Evolutionary conservation across 805 yeast species (phyloP), one percentile per base, ranked within the genome.

Genomic region (Candida saitoana): DNA sequence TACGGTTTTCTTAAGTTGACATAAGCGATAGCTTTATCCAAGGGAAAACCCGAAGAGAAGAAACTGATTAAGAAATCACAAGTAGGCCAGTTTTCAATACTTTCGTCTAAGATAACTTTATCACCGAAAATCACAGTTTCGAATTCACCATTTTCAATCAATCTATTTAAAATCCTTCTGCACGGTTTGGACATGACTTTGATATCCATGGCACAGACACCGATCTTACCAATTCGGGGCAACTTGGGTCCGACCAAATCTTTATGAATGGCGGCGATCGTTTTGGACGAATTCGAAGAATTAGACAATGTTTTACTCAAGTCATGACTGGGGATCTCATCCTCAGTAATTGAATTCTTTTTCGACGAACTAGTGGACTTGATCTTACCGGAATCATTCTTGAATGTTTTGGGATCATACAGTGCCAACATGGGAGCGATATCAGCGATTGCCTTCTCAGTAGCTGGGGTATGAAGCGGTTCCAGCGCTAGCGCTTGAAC

Each of bases 201-300:
- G 45, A 90, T 83, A 63, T 93, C 99, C 97, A 93, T 90, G 8
- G 99, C 99, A 67, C 99, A 93, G 1, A 93, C 96, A 40, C 99
- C 99, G 52, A 93, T 87, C 50, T 87, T 90, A 31, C 99, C 98
- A 49, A 90, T 79, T 49, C 76, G 80, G 3, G 87, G 87, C 39
- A 81, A 55, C 48, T 74, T 73, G 3, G 81, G 76, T 8, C 74
- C 71, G 6, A 63, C 63, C 8, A 55, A 58, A 40, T 68, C 76
- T 41, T 59, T 60, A 17, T 66, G 63, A 18, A 66, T 63, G 3
- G 19, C 31, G 4, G 64, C 54, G 8, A 57, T 48, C 14, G 67
- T 59, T 37, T 59, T 59, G 34, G 62, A 53, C 4, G 38, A 15
- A 7, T 36, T 24, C 14, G 67, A 57, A 11, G 62, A 48, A 48